Evolutionary conservation across 306 rosid genomes (phyloP).

Genomic region (Ammopiptanthus mongolicus): DNA sequence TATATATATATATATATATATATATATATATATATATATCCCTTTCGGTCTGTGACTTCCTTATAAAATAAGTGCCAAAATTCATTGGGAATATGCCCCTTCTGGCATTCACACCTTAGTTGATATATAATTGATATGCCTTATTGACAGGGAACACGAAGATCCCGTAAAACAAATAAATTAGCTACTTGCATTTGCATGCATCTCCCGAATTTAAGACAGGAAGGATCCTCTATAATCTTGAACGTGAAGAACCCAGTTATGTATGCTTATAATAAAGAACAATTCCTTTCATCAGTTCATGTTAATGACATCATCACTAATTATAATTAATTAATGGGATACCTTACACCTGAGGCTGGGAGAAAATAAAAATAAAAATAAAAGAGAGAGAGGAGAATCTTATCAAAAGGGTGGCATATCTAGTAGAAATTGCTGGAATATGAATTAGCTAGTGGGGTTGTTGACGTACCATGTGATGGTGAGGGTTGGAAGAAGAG

Average conservation of each 20-base stretch:
- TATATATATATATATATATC: neutral
- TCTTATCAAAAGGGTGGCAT: slow-evolving; percentile 6
- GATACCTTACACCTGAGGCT: slow-evolving; percentile 19
- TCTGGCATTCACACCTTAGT: slow-evolving; percentile 26
- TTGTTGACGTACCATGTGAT: slow-evolving; percentile 62
- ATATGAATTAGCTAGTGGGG: slow-evolving; percentile 2
- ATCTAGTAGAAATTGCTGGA: neutral
- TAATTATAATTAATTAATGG: slow-evolving; percentile 2
- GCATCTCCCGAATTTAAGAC: slow-evolving; percentile 34
- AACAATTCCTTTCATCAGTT: slow-evolving; percentile 14
- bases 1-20: neutral
- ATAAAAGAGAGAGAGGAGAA: neutral
- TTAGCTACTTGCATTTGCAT: slow-evolving; percentile 26
- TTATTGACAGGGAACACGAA: slow-evolving; percentile 41
- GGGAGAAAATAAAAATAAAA: neutral
- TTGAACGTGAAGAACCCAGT: slow-evolving; percentile 27
- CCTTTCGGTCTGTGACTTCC: neutral
- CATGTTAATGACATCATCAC: slow-evolving; percentile 20
- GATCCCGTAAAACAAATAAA: slow-evolving; percentile 28
- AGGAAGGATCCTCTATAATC: slow-evolving; percentile 41
- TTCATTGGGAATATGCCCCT: slow-evolving; percentile 19
- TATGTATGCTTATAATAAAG: slow-evolving; percentile 2
- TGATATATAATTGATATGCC: slow-evolving; percentile 31
- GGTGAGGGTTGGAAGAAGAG: slow-evolving; percentile 33
- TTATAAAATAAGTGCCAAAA: slow-evolving; percentile 8